Conservation (phyloP, 2,329 filamentous ascomycete species). For the Orbilia blumenaviensis region DNA sequence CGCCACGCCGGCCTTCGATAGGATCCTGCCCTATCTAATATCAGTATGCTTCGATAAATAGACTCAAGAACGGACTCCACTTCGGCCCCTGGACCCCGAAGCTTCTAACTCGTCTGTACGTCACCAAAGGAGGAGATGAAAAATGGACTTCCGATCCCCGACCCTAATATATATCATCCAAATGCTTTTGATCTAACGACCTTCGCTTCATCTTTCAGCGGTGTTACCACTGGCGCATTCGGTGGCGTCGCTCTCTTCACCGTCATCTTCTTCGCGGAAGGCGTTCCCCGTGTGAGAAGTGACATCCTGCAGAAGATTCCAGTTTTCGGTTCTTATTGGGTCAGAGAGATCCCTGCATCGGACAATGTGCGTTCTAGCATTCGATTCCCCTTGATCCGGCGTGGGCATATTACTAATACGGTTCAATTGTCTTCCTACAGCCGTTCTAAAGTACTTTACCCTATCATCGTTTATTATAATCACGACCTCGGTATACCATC, state of each 20-base stretch:
- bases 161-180: neutral
- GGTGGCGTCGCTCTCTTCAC: slow-evolving; percentile 56
- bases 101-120: slow-evolving; percentile 54
- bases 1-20: neutral
- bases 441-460: too few relatives aligned
- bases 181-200: neutral
- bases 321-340: slow-evolving; percentile 57
- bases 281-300: slow-evolving; percentile 57
- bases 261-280: slow-evolving; percentile 56
- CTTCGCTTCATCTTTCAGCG: slow-evolving; percentile 38
- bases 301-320: slow-evolving; percentile 58
- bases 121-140: neutral
- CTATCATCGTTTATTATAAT: too few relatives aligned
- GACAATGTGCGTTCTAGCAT: slow-evolving; percentile 55
- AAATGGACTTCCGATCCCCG: neutral
- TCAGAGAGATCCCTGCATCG: slow-evolving; percentile 55
- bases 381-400: neutral
- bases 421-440: neutral
- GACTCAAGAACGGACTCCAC: slow-evolving; percentile 54
- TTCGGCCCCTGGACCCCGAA: slow-evolving; percentile 55
- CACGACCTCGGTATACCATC: too few relatives aligned
- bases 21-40: neutral
- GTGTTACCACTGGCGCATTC: slow-evolving; percentile 55
- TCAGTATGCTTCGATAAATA: slow-evolving; percentile 7
- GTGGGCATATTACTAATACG: neutral